phyloP scores from a whole-genome alignment of 768 basidiomycete species.

The Termitomyces eurrhizus region DNA sequence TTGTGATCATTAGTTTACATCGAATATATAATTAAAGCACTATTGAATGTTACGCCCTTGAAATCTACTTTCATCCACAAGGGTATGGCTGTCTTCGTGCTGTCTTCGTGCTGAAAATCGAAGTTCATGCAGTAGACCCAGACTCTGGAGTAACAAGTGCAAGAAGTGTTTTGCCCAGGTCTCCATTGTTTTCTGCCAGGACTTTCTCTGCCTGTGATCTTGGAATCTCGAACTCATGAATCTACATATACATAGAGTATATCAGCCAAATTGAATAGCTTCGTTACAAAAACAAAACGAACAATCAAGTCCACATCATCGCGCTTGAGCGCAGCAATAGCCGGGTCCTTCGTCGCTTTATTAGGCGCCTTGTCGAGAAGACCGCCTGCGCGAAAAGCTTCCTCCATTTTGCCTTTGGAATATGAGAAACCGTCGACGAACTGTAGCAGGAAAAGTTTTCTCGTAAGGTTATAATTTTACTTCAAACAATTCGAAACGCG shows the following conservation, averaged over 20 bases:
- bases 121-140: background rate
- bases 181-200: conserved; percentile 48
- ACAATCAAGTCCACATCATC: conserved; percentile 69
- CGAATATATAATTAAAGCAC: background rate
- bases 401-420: conserved; percentile 63
- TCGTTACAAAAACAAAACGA: conserved; percentile 16
- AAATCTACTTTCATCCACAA: background rate
- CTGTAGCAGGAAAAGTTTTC: conserved; percentile 25
- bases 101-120: background rate
- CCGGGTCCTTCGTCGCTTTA: conserved; percentile 41
- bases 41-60: background rate
- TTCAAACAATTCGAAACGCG: conserved; percentile 26
- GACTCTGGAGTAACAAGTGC: conserved; percentile 29
- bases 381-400: conserved; percentile 53
- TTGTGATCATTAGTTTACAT: background rate
- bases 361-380: conserved; percentile 53
- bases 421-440: conserved; percentile 66
- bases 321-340: conserved; percentile 37
- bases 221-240: conserved; percentile 62
- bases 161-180: conserved; percentile 47
- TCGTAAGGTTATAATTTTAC: background rate
- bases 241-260: conserved; percentile 32
- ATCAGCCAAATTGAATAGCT: background rate
- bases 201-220: conserved; percentile 56
- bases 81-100: background rate